Evolutionary conservation across 306 rosid species (phyloP), one percentile per base, ranked within the genome.

Genomic region (Casuarina equisetifolia): DNA sequence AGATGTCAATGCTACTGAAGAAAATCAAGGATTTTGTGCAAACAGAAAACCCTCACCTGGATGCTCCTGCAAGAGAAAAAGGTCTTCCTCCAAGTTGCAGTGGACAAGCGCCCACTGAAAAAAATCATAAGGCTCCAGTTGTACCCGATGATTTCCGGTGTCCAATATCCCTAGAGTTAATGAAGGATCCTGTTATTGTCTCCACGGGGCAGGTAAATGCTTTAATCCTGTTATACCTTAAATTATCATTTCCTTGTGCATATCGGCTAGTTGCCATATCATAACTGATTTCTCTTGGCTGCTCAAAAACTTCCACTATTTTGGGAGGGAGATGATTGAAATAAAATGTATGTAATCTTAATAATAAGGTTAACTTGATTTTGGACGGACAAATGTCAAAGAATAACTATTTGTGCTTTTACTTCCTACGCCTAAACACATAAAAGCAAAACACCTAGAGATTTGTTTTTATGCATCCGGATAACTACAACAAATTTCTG

Each of bases 121-220:
- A 71, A 77, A 86, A 76, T 77, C 86, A 84, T 79, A 88, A 84
- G 80, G 80, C 76, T 25, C 87, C 89, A 68, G 81, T 83, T 69
- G 82, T 92, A 69, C 99, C 99, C 8, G 91, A 89, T 79, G 99
- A 96, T 89, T 96, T 96, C 79, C 91, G 93, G 57, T 96, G 99
- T 87, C 99, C 99, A 10, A 93, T 96, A 81, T 91, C 99, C 69
- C 84, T 96, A 73, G 99, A 96, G 83, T 86, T 96, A 82, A 96
- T 96, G 98, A 88, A 76, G 82, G 97, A 96, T 86, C 99, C 99
- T 6, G 96, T 96, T 77, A 96, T 96, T 85, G 98, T 96, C 80
- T 96, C 99, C 68, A 96, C 99, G 9, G 99, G 99, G 83, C 99
- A 96, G 98, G 99, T 96, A 87, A 79, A 74, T 74, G 63, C 76